phyloP scores from a whole-genome alignment of 2,329 filamentous ascomycete genomes.

The Fusarium denticulatum region DNA sequence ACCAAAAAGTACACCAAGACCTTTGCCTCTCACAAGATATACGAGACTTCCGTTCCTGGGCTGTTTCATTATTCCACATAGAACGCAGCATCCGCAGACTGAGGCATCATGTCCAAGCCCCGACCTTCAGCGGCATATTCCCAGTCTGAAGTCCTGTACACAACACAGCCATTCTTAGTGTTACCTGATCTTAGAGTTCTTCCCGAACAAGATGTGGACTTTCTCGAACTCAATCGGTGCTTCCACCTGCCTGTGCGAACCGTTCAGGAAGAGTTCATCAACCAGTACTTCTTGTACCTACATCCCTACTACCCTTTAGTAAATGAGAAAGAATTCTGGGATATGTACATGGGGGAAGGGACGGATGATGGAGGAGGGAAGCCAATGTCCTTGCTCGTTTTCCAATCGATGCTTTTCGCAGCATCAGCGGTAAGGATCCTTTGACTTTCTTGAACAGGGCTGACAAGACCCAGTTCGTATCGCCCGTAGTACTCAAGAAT shows the following conservation, averaged over 20 bases:
- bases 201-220: slow-evolving; percentile 2
- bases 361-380: not conserved
- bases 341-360: slow-evolving; percentile 14
- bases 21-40: accelerated
- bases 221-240: not conserved
- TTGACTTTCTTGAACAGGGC: accelerated
- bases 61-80: not conserved
- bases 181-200: not conserved
- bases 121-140: not conserved
- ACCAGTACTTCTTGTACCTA: slow-evolving; percentile 23
- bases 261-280: slow-evolving; percentile 10
- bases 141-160: not conserved
- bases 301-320: slow-evolving; percentile 28
- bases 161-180: not conserved
- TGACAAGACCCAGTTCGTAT: slow-evolving; percentile 18
- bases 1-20: not conserved
- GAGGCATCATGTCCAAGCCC: not conserved
- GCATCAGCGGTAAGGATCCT: slow-evolving; percentile 15
- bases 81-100: not conserved
- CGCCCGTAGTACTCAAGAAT: slow-evolving; percentile 29
- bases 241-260: not conserved
- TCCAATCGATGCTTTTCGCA: slow-evolving; percentile 29
- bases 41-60: not conserved
- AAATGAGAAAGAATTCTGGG: slow-evolving; percentile 27
- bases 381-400: slow-evolving; percentile 15